Conservation (phyloP, 202 grass and related monocot species). For the Musa balbisiana region DNA sequence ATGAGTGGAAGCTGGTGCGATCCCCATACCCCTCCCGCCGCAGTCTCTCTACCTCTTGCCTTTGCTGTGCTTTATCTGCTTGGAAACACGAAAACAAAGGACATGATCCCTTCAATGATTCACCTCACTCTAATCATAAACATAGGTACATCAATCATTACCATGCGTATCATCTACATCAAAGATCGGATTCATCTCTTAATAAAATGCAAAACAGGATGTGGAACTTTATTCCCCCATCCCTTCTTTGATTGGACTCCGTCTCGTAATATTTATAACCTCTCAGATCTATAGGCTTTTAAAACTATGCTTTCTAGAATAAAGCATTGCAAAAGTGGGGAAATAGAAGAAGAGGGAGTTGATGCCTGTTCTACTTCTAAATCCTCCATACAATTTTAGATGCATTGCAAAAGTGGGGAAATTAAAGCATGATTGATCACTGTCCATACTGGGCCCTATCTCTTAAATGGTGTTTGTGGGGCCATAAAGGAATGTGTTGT, state of each 20-base stretch:
- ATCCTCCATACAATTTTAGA: no score
- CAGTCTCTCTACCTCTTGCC: not conserved
- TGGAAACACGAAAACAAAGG: not conserved
- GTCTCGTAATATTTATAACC: no score
- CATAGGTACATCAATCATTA: not conserved
- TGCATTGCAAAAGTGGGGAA: no score
- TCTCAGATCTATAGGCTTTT: no score
- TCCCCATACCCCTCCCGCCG: not conserved
- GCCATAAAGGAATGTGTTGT: not conserved
- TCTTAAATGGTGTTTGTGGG: not conserved
- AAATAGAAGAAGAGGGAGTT: no score
- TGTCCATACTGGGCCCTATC: not conserved
- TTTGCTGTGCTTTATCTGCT: not conserved
- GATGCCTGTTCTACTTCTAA: no score
- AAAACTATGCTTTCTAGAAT: no score
- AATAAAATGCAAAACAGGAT: no score
- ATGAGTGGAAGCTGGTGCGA: not conserved
- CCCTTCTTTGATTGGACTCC: not conserved
- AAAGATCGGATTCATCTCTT: not conserved
- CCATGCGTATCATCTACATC: not conserved
- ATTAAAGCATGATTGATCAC: not conserved
- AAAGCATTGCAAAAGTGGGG: no score
- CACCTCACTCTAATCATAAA: not conserved
- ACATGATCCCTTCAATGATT: slow-evolving; percentile 1
- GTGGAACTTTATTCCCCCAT: not conserved